These are phyloP conservation scores for Spathaspora passalidarum DNA, from an alignment of 805 yeast genomes.

Conservation along the genomic window DNA sequence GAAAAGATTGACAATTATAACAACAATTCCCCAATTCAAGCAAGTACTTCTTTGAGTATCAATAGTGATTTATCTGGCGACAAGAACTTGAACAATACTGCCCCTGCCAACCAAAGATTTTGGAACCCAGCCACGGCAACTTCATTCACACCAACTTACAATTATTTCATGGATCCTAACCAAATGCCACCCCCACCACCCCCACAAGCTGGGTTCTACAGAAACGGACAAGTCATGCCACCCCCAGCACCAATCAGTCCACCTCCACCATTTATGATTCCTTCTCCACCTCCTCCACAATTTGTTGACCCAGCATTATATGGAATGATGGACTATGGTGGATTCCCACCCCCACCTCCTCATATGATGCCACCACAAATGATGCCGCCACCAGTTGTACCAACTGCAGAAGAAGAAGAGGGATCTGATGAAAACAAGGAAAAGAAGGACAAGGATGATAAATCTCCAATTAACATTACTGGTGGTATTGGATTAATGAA, in stretches of 20 bases:
- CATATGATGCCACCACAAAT: slow-evolving; percentile 1
- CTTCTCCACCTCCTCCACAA: slow-evolving; percentile 34
- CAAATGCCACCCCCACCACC: slow-evolving; percentile 17
- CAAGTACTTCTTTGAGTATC: slow-evolving; percentile 34
- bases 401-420: slow-evolving; percentile 6
- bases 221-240: slow-evolving; percentile 8
- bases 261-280: slow-evolving; percentile 39
- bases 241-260: slow-evolving; percentile 37
- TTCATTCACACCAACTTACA: slow-evolving; percentile 49
- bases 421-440: neutral
- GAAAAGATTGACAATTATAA: slow-evolving; percentile 63
- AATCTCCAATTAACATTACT: slow-evolving; percentile 3
- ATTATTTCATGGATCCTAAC: slow-evolving; percentile 27
- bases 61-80: slow-evolving; percentile 22
- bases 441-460: slow-evolving; percentile 1
- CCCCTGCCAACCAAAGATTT: slow-evolving; percentile 31
- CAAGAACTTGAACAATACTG: slow-evolving; percentile 10
- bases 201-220: slow-evolving; percentile 4
- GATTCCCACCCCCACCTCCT: slow-evolving; percentile 4
- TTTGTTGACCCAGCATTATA: slow-evolving; percentile 37
- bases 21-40: slow-evolving; percentile 43
- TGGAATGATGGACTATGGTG: slow-evolving; percentile 25
- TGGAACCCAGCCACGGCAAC: slow-evolving; percentile 70
- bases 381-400: slow-evolving; percentile 4
- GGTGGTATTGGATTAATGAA: slow-evolving; percentile 37